Evolutionary conservation across 169 alveolate genomes (phyloP).

Genomic region (Sarcocystis neurona): DNA sequence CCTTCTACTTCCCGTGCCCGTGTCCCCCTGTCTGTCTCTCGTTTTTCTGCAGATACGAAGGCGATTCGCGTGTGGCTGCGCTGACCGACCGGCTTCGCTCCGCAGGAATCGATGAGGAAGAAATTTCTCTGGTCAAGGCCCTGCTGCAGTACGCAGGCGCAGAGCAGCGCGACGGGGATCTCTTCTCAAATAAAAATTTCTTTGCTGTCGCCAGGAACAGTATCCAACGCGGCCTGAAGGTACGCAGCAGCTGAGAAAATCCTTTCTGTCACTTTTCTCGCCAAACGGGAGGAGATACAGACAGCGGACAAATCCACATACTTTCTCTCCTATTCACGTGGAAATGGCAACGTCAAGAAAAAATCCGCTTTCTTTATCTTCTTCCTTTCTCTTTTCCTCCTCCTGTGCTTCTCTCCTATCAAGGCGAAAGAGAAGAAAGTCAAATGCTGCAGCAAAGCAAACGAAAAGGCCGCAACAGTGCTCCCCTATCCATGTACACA

Average conservation of each 20-base stretch:
- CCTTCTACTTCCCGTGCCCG: neutral
- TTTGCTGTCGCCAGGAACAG: slow-evolving; percentile 80
- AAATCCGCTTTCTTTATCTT: too few relatives aligned
- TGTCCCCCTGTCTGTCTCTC: neutral
- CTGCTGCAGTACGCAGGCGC: slow-evolving; percentile 85
- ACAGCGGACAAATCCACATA: too few relatives aligned
- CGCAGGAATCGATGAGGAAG: slow-evolving; percentile 45
- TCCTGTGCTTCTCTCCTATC: too few relatives aligned
- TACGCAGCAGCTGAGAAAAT: neutral
- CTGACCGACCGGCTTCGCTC: slow-evolving; percentile 11
- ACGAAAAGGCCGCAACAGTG: too few relatives aligned
- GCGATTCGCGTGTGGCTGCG: neutral
- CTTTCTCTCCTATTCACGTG: too few relatives aligned
- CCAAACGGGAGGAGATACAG: neutral
- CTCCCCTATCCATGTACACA: too few relatives aligned
- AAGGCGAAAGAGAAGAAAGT: too few relatives aligned
- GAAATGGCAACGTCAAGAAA: too few relatives aligned
- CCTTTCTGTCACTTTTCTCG: neutral
- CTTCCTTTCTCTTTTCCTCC: too few relatives aligned
- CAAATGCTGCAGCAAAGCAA: too few relatives aligned
- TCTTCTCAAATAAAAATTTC: slow-evolving; percentile 84
- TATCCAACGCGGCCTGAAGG: slow-evolving; percentile 74
- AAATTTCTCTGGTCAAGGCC: slow-evolving; percentile 72
- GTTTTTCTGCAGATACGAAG: slow-evolving; percentile 52
- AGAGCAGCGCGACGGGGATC: slow-evolving; percentile 79